Evolutionary conservation across 371 early-diverging fungal species (phyloP).

Genomic region (Umbelopsis sp.): DNA sequence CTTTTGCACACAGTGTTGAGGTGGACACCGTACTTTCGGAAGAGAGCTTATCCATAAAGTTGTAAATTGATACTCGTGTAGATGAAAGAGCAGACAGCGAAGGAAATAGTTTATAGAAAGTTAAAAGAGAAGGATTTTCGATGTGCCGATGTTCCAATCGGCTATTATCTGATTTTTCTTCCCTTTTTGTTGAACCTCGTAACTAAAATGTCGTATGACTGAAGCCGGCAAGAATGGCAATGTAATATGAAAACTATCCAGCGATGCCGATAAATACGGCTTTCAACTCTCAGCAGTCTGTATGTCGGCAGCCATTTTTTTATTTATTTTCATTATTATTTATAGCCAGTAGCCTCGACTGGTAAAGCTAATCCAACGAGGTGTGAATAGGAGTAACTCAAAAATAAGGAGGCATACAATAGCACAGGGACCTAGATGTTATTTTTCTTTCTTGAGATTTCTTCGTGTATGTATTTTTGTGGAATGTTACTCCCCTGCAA

Average conservation of each 20-base stretch:
- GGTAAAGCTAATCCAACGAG: not conserved
- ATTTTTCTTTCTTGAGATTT: not conserved
- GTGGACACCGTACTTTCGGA: not conserved
- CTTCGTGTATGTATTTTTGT: not conserved
- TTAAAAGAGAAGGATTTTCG: too few species aligned
- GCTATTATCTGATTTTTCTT: not conserved
- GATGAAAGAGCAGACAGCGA: not conserved
- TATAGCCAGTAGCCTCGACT: not conserved
- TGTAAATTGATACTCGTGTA: not conserved
- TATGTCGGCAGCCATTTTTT: not conserved
- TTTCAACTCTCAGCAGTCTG: not conserved
- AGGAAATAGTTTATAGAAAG: not conserved
- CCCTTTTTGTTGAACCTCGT: not conserved
- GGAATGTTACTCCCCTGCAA: not conserved
- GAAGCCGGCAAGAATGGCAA: not conserved
- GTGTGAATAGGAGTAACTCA: conserved; percentile 1
- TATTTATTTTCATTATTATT: conserved; percentile 3
- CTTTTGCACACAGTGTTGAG: conserved; percentile 4
- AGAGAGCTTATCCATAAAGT: conserved; percentile 4
- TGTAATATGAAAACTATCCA: not conserved
- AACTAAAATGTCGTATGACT: not conserved
- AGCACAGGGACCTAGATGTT: conserved; percentile 11
- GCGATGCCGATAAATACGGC: not conserved
- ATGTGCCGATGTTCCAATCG: not conserved
- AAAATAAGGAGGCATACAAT: conserved; percentile 8